Percentiles rank a stretch among this genome's conserved stretches.
phyloP scores from a whole-genome alignment of 2,329 filamentous ascomycete species.

The Aspergillus arachidicola region DNA sequence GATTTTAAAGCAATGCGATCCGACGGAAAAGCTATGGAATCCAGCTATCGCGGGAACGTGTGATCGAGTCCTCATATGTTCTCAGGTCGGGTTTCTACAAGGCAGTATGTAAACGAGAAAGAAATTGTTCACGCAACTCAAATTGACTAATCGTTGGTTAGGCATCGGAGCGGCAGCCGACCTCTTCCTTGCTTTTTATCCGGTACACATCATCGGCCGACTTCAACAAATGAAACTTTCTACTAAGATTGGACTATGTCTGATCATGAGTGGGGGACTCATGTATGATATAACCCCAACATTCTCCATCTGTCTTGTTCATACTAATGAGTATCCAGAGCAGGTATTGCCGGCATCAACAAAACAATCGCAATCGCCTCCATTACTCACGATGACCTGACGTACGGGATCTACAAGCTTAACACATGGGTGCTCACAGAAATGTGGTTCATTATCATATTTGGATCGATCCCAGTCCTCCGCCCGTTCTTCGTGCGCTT shows the following conservation, averaged over 20 bases:
- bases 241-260: constrained; percentile 20
- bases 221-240: constrained; percentile 20
- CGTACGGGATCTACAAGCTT: constrained; percentile 19
- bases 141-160: background rate
- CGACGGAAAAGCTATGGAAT: constrained; percentile 19
- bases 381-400: constrained; percentile 15
- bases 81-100: constrained; percentile 20
- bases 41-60: constrained; percentile 14
- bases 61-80: constrained; percentile 15
- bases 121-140: background rate
- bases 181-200: constrained; percentile 22
- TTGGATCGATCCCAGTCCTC: constrained; percentile 23
- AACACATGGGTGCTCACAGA: constrained; percentile 25
- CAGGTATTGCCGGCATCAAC: constrained; percentile 23
- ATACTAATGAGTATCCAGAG: constrained; percentile 1
- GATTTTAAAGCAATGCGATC: constrained; percentile 21
- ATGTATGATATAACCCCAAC: constrained; percentile 10
- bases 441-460: constrained; percentile 25
- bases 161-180: constrained; percentile 18
- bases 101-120: constrained; percentile 11
- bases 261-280: constrained; percentile 23
- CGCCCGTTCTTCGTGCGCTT: constrained; percentile 20
- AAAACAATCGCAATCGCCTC: constrained; percentile 22
- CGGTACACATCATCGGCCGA: constrained; percentile 21
- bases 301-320: background rate